A percentile compares a stretch with the other conserved stretches of the same genome.
These are phyloP conservation scores for Clavispora carvajalis DNA, from an alignment of 805 yeast species.

Conservation along the genomic window DNA sequence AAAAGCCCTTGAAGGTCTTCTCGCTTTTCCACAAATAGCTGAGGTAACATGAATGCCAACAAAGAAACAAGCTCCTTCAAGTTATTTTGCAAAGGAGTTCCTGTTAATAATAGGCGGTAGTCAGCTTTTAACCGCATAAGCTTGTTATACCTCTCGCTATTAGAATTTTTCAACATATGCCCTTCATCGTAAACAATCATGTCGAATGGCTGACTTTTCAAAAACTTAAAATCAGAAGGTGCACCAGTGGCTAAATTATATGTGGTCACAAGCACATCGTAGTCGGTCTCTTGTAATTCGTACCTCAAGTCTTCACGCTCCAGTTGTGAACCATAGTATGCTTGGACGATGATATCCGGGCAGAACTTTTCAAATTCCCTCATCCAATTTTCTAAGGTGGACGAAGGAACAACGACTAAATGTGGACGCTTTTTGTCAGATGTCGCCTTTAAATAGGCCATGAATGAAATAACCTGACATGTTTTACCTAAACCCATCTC, in stretches of 20 bases:
- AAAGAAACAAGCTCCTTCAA: constrained; percentile 84
- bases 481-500: constrained; percentile 99
- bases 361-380: constrained; percentile 89
- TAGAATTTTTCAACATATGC: constrained; percentile 88
- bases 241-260: constrained; percentile 88
- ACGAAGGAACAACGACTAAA: constrained; percentile 90
- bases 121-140: constrained; percentile 77
- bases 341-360: constrained; percentile 76
- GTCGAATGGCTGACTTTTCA: constrained; percentile 71
- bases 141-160: constrained; percentile 80
- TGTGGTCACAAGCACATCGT: constrained; percentile 91
- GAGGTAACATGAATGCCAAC: constrained; percentile 85
- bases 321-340: constrained; percentile 83
- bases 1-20: constrained; percentile 80
- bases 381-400: constrained; percentile 96
- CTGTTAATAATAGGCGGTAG: constrained; percentile 86
- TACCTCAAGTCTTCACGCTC: constrained; percentile 85
- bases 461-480: constrained; percentile 88
- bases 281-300: constrained; percentile 52
- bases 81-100: constrained; percentile 96
- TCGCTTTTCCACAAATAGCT: constrained; percentile 70
- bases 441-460: constrained; percentile 76
- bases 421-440: constrained; percentile 67
- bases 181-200: constrained; percentile 96
- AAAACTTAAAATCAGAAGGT: constrained; percentile 73